phyloP scores from a whole-genome alignment of 2,329 filamentous ascomycete species.

The Dactylellina parvicollis region DNA sequence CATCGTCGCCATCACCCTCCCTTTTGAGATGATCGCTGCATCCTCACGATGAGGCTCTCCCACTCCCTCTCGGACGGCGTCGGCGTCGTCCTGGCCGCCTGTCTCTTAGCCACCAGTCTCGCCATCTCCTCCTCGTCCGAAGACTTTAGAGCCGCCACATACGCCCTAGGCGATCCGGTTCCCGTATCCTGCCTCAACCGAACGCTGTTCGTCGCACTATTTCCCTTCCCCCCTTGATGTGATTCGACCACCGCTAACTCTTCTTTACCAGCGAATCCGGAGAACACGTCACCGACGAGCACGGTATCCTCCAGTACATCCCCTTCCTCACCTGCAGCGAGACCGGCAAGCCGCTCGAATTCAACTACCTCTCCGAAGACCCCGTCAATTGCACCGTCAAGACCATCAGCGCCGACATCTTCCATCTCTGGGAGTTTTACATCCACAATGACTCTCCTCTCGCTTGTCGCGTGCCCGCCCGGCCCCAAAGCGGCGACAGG shows the following conservation, averaged over 20 bases:
- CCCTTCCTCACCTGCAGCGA: slow-evolving; percentile 92
- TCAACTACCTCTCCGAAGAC: slow-evolving; percentile 76
- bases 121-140: slow-evolving; percentile 40
- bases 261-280: slow-evolving; percentile 75
- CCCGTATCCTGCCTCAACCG: slow-evolving; percentile 51
- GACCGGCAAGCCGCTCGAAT: slow-evolving; percentile 80
- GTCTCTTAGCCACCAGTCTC: neutral
- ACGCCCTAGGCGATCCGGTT: slow-evolving; percentile 33
- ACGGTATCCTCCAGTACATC: slow-evolving; percentile 84
- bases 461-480: slow-evolving; percentile 85
- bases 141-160: slow-evolving; percentile 34
- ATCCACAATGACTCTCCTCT: slow-evolving; percentile 95
- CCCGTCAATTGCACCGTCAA: slow-evolving; percentile 87
- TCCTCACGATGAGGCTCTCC: slow-evolving; percentile 16
- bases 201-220: slow-evolving; percentile 27
- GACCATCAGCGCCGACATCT: slow-evolving; percentile 80
- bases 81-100: neutral
- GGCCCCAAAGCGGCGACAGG: slow-evolving; percentile 68
- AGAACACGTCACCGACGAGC: slow-evolving; percentile 84
- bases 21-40: neutral
- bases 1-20: neutral
- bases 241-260: neutral
- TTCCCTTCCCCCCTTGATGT: neutral
- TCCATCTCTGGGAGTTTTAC: slow-evolving; percentile 94
- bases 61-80: slow-evolving; percentile 9